Percentiles rank a stretch among this genome's conserved stretches.
phyloP scores from a whole-genome alignment of 2,329 filamentous ascomycete species.

The Chrysoporthe austroafricana region DNA sequence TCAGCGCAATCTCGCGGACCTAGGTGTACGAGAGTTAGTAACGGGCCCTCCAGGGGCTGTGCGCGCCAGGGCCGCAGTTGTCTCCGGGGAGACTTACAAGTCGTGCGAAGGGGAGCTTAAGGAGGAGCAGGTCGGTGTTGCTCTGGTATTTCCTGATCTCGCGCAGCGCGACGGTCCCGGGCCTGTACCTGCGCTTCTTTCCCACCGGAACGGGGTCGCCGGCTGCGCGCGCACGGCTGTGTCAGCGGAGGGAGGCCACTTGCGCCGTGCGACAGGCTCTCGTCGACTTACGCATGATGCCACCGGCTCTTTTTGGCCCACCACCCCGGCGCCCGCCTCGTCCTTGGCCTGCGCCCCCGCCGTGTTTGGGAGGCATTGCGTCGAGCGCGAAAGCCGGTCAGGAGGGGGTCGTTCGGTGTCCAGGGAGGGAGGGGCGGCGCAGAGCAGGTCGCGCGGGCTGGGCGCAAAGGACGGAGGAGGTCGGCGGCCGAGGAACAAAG shows the following conservation, averaged over 20 bases:
- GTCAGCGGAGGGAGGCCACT: slow-evolving; percentile 32
- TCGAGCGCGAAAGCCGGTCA: background rate
- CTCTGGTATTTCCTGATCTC: slow-evolving; percentile 93
- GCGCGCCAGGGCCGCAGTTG: background rate
- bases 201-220: slow-evolving; percentile 72
- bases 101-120: slow-evolving; percentile 79
- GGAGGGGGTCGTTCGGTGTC: background rate
- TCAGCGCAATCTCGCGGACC: slow-evolving; percentile 74
- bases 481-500: background rate
- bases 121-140: slow-evolving; percentile 83
- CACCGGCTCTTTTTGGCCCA: slow-evolving; percentile 40
- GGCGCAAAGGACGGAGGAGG: slow-evolving; percentile 19
- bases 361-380: slow-evolving; percentile 11
- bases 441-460: slow-evolving; percentile 17
- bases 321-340: background rate
- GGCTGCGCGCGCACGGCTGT: slow-evolving; percentile 49
- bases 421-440: slow-evolving; percentile 18
- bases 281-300: slow-evolving; percentile 44
- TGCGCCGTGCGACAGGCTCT: slow-evolving; percentile 2
- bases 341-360: background rate
- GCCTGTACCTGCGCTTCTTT: slow-evolving; percentile 68
- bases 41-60: background rate
- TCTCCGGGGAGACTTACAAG: slow-evolving; percentile 51
- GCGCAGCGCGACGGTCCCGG: slow-evolving; percentile 83
- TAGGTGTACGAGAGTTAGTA: slow-evolving; percentile 34